Percentiles rank a stretch among this genome's conserved stretches.
Evolutionary conservation across 2,329 filamentous ascomycete genomes (phyloP).

Genomic region (Zymoseptoria crescenta): DNA sequence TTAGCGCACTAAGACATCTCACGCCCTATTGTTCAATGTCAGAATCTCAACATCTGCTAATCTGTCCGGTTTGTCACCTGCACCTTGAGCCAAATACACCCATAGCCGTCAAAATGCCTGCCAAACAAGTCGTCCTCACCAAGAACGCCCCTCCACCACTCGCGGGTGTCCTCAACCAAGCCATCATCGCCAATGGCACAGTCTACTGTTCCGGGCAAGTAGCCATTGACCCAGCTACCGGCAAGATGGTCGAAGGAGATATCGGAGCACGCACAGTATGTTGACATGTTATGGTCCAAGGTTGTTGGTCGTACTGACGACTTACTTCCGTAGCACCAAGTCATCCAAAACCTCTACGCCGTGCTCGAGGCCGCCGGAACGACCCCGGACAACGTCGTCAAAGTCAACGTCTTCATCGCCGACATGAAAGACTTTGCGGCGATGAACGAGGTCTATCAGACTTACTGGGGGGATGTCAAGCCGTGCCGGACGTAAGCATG

Average conservation of each 20-base stretch:
- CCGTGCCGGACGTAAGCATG: constrained; percentile 27
- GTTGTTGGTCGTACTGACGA: not conserved
- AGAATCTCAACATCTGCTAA: not conserved
- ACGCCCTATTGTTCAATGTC: not conserved
- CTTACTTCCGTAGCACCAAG: constrained; percentile 37
- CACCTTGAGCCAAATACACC: not conserved
- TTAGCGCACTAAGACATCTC: not conserved
- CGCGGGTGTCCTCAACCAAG: constrained; percentile 27
- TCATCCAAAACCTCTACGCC: constrained; percentile 50
- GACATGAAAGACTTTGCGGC: constrained; percentile 57
- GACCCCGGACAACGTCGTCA: constrained; percentile 53
- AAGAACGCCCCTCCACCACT: constrained; percentile 22
- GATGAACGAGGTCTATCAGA: constrained; percentile 48
- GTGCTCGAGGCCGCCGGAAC: constrained; percentile 56
- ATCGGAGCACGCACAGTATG: constrained; percentile 48
- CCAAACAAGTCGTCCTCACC: constrained; percentile 22
- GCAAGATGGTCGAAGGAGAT: constrained; percentile 48
- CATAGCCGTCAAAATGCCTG: constrained; percentile 10
- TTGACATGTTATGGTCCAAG: not conserved
- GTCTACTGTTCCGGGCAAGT: constrained; percentile 64
- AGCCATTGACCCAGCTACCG: constrained; percentile 49
- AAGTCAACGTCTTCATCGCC: constrained; percentile 59
- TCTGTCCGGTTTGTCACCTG: not conserved
- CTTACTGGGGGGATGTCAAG: constrained; percentile 28
- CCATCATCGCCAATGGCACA: constrained; percentile 47